These are phyloP conservation scores for Diaporthe batatas DNA, from an alignment of 2,329 filamentous ascomycete genomes.

Conservation along the genomic window DNA sequence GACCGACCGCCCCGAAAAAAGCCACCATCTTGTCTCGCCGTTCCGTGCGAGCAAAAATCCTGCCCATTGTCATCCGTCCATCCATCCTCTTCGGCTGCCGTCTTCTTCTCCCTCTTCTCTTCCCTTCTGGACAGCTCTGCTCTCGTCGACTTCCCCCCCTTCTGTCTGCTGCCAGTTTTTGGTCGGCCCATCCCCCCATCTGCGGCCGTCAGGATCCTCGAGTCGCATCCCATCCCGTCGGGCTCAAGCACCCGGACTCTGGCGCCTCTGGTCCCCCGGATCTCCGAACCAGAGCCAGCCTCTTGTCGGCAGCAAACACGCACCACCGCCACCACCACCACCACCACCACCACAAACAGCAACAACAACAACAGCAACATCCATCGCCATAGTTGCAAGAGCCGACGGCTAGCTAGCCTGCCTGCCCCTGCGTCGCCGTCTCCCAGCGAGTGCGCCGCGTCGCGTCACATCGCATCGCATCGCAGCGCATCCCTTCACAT, in stretches of 20 bases:
- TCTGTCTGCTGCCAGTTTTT: conserved; percentile 18
- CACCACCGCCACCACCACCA: neutral
- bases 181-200: conserved; percentile 27
- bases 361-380: too few relatives aligned
- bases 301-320: conserved; percentile 12
- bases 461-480: neutral
- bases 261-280: conserved; percentile 37
- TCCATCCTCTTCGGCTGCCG: conserved; percentile 28
- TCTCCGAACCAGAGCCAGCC: conserved; percentile 36
- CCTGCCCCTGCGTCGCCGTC: neutral
- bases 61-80: conserved; percentile 19
- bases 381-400: neutral
- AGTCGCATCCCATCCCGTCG: conserved; percentile 37
- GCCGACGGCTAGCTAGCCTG: neutral
- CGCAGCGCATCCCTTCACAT: conserved; percentile 2
- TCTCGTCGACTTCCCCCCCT: conserved; percentile 1
- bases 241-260: conserved; percentile 36
- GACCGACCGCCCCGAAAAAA: conserved; percentile 42
- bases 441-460: neutral
- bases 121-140: neutral
- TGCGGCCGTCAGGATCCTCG: conserved; percentile 21
- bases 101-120: conserved; percentile 18
- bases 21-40: conserved; percentile 39
- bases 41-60: conserved; percentile 35
- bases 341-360: too few relatives aligned